phyloP scores from a whole-genome alignment of 371 early-diverging fungal genomes.

The Nematocida displodere region DNA sequence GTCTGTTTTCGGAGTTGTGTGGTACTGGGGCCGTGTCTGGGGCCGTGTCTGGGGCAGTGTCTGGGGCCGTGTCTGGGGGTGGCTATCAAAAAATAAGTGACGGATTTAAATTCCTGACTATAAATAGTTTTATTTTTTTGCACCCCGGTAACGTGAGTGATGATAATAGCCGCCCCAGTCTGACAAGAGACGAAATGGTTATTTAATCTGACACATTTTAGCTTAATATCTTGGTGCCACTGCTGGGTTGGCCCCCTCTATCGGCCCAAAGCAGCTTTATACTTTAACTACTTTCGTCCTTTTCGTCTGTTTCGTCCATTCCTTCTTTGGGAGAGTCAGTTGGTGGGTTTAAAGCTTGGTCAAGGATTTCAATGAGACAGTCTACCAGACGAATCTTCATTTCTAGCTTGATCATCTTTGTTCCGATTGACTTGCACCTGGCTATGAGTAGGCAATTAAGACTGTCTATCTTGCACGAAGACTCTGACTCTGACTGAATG shows the following conservation, averaged over 20 bases:
- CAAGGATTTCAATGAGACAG: constrained; percentile 39
- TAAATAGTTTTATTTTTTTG: constrained; percentile 23
- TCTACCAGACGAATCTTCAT: constrained; percentile 60
- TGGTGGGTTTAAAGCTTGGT: neutral
- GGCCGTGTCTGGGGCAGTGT: neutral
- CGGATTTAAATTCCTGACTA: constrained; percentile 1
- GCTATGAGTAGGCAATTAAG: constrained; percentile 56
- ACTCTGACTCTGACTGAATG: constrained; percentile 55
- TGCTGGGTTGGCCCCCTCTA: neutral
- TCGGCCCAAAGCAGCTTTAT: too few relatives aligned
- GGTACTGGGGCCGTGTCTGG: neutral
- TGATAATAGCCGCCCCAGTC: constrained; percentile 56
- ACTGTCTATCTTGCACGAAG: constrained; percentile 51
- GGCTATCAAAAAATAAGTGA: too few relatives aligned
- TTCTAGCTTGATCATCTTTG: constrained; percentile 60
- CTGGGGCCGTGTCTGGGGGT: too few relatives aligned
- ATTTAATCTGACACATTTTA: constrained; percentile 50
- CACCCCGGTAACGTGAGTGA: constrained; percentile 28
- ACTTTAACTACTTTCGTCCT: too few relatives aligned
- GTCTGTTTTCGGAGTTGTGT: neutral
- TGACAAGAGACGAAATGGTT: constrained; percentile 43
- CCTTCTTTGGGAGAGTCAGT: neutral
- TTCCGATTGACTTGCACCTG: constrained; percentile 59
- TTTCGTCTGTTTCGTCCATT: too few relatives aligned
- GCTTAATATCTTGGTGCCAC: constrained; percentile 7